Percentiles rank a stretch among this genome's conserved stretches.
These are phyloP conservation scores for Boletus reticuloceps DNA, from an alignment of 768 basidiomycete species.

Conservation along the genomic window DNA sequence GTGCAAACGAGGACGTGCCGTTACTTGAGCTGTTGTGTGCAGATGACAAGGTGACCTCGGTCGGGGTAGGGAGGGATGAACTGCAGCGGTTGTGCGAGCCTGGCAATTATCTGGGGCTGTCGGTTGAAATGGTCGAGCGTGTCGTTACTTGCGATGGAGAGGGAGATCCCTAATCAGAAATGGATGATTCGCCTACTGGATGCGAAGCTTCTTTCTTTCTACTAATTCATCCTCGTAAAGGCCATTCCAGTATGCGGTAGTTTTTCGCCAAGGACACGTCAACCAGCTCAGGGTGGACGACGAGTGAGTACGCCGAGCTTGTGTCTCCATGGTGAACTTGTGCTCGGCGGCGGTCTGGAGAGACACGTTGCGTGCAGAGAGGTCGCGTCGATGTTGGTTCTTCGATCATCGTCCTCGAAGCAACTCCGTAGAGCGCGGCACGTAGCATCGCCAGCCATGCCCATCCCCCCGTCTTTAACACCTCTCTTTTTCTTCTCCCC, in stretches of 20 bases:
- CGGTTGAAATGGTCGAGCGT: slow-evolving; percentile 27
- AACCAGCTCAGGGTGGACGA: neutral
- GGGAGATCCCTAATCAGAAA: slow-evolving; percentile 1
- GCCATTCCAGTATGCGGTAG: neutral
- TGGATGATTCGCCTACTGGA: slow-evolving; percentile 3
- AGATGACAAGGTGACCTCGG: slow-evolving; percentile 24
- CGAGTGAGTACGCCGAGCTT: too few species aligned
- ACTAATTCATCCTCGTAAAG: neutral
- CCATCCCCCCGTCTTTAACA: slow-evolving; percentile 8
- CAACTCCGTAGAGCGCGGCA: slow-evolving; percentile 30
- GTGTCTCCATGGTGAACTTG: neutral
- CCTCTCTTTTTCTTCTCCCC: neutral
- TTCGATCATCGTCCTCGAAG: slow-evolving; percentile 34
- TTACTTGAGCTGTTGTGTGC: slow-evolving; percentile 34
- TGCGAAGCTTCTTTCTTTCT: neutral
- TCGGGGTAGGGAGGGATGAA: slow-evolving; percentile 25
- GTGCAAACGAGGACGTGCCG: slow-evolving; percentile 23
- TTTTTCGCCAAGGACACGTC: neutral
- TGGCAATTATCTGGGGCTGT: slow-evolving; percentile 37
- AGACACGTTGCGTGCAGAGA: neutral
- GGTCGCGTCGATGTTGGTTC: slow-evolving; percentile 7
- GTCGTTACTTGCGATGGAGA: neutral
- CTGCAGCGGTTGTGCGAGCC: slow-evolving; percentile 38
- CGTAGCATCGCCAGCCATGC: slow-evolving; percentile 19
- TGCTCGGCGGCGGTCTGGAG: neutral